These are phyloP conservation scores for Botryotinia convoluta DNA, from an alignment of 2,329 filamentous ascomycete genomes.

Conservation along the genomic window DNA sequence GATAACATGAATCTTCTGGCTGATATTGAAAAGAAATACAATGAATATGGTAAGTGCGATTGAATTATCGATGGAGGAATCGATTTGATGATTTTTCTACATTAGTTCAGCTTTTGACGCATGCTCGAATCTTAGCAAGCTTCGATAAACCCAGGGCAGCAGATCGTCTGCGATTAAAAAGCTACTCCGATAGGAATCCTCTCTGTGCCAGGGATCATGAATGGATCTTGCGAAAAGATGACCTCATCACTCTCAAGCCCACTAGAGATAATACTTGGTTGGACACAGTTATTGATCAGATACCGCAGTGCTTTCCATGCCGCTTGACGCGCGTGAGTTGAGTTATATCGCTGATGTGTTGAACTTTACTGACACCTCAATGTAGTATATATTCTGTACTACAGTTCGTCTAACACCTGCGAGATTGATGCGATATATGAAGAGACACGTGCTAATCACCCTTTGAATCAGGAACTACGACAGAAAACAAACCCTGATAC, in stretches of 20 bases:
- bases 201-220: conserved; percentile 24
- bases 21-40: conserved; percentile 23
- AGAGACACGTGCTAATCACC: background rate
- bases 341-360: background rate
- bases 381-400: conserved; percentile 2
- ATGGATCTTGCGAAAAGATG: conserved; percentile 41
- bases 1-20: conserved; percentile 15
- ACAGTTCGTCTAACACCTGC: background rate
- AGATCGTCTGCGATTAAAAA: conserved; percentile 37
- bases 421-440: background rate
- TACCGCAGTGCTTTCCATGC: conserved; percentile 25
- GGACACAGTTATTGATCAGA: conserved; percentile 38
- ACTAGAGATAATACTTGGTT: conserved; percentile 43
- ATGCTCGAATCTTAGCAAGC: conserved; percentile 31
- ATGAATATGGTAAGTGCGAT: conserved; percentile 24
- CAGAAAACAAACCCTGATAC: conserved; percentile 15
- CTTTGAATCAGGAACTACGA: conserved; percentile 5
- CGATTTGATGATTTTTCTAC: background rate
- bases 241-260: conserved; percentile 41
- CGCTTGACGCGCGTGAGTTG: conserved; percentile 24
- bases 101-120: conserved; percentile 24
- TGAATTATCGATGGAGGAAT: background rate
- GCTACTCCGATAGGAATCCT: conserved; percentile 34
- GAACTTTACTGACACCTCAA: background rate
- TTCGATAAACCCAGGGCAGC: conserved; percentile 34